Evolutionary conservation across 2,329 filamentous ascomycete genomes (phyloP).

Genomic region (Sporothrix variecibatus): DNA sequence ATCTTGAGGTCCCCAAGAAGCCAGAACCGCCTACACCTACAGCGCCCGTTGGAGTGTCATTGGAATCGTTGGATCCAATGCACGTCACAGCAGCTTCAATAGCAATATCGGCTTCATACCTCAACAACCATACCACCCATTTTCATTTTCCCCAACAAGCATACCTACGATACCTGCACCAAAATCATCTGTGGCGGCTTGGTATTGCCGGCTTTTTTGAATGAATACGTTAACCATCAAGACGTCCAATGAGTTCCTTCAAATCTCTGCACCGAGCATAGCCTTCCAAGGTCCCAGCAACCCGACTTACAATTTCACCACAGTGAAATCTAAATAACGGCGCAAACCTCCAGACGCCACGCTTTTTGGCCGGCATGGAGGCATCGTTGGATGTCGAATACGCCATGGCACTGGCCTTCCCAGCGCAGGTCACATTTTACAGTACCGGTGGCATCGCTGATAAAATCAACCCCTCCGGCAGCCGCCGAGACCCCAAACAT

Average conservation of each 20-base stretch:
- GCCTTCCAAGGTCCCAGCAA: neutral
- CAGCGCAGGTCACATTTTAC: constrained; percentile 49
- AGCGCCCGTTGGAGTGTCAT: neutral
- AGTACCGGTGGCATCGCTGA: constrained; percentile 48
- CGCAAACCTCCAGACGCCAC: constrained; percentile 44
- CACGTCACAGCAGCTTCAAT: neutral
- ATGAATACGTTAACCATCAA: constrained; percentile 48
- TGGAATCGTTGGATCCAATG: neutral
- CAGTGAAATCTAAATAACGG: constrained; percentile 48
- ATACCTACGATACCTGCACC: neutral
- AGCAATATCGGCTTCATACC: neutral
- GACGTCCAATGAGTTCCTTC: constrained; percentile 44
- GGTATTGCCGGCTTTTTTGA: constrained; percentile 55
- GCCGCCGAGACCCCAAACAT: constrained; percentile 30
- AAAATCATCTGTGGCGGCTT: constrained; percentile 43
- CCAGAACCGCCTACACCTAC: neutral
- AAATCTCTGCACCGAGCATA: constrained; percentile 23
- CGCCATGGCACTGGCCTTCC: constrained; percentile 48
- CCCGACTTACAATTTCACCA: constrained; percentile 35
- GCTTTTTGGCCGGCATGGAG: constrained; percentile 44
- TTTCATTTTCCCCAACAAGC: neutral
- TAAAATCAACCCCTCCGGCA: constrained; percentile 44
- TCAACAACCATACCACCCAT: neutral
- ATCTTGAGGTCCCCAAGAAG: too few species aligned
- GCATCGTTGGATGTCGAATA: constrained; percentile 54